A percentile compares a stretch with the other conserved stretches of the same genome.
phyloP scores from a whole-genome alignment of 441 rosid genomes.

The Arabidopsis lyrata region DNA sequence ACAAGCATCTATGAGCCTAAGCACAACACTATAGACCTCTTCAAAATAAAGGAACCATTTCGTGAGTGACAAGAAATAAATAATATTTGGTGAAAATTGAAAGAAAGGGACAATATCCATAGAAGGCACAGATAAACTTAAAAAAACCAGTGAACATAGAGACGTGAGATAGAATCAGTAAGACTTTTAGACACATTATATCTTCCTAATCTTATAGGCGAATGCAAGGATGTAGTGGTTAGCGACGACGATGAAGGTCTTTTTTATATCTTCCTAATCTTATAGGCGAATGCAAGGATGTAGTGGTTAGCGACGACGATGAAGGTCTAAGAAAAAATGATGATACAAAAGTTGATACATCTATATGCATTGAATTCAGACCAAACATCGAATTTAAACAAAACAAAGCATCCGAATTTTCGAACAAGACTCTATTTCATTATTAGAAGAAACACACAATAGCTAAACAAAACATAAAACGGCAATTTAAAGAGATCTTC shows the following conservation, averaged over 20 bases:
- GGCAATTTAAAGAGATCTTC: background rate
- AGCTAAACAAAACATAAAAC: slow-evolving; percentile 10
- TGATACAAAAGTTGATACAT: no score
- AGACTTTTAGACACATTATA: slow-evolving; percentile 19
- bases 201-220: slow-evolving; percentile 29
- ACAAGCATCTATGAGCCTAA: no score
- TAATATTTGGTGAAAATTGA: background rate
- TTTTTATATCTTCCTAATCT: no score
- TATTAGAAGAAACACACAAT: background rate
- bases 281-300: no score
- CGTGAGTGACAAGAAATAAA: slow-evolving; percentile 25
- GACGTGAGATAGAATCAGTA: slow-evolving; percentile 16
- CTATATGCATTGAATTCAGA: no score
- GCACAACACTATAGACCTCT: background rate
- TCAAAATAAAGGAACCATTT: background rate
- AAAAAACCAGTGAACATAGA: background rate
- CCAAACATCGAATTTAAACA: background rate
- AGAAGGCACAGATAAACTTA: background rate
- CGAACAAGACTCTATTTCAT: background rate
- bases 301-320: no score
- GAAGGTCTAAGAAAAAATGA: no score
- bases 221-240: slow-evolving; percentile 37
- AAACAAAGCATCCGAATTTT: slow-evolving; percentile 1
- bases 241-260: no score
- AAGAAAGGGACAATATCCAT: background rate